Percentiles rank a stretch among this genome's conserved stretches.
phyloP scores from a whole-genome alignment of 106 monocot species.

The Gastrodia elata region DNA sequence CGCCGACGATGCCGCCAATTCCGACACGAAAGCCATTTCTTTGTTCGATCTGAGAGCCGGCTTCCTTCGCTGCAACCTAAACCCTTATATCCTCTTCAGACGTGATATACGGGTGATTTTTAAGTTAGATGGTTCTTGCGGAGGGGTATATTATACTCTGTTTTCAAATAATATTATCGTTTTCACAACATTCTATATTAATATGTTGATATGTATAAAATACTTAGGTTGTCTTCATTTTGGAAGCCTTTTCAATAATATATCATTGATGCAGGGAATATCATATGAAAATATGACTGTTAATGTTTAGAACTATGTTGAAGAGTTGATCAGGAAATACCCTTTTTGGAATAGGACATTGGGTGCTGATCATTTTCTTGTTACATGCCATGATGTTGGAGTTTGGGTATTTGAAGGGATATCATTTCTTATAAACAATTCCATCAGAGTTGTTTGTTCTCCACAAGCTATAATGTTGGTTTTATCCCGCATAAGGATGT shows the following conservation, averaged over 20 bases:
- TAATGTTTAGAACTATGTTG: constrained; percentile 82
- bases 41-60: too few relatives aligned
- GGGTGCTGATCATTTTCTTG: constrained; percentile 90
- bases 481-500: constrained; percentile 91
- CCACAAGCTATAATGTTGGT: constrained; percentile 91
- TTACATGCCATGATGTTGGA: constrained; percentile 97
- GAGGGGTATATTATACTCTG: not conserved
- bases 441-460: constrained; percentile 88
- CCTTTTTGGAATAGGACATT: constrained; percentile 96
- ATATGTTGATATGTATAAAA: not conserved
- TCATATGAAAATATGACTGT: constrained; percentile 96
- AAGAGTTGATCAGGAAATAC: constrained; percentile 78
- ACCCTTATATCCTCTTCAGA: too few relatives aligned
- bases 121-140: not conserved
- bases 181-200: not conserved
- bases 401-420: constrained; percentile 92
- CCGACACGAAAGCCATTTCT: too few relatives aligned
- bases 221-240: not conserved
- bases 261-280: constrained; percentile 46
- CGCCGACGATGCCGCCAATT: too few relatives aligned
- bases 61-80: too few relatives aligned
- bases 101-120: too few relatives aligned
- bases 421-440: constrained; percentile 60
- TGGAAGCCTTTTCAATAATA: not conserved
- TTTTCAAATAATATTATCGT: not conserved